These are phyloP conservation scores for Pythium sp. DNA, from an alignment of 352 stramenopile genomes.

Conservation along the genomic window DNA sequence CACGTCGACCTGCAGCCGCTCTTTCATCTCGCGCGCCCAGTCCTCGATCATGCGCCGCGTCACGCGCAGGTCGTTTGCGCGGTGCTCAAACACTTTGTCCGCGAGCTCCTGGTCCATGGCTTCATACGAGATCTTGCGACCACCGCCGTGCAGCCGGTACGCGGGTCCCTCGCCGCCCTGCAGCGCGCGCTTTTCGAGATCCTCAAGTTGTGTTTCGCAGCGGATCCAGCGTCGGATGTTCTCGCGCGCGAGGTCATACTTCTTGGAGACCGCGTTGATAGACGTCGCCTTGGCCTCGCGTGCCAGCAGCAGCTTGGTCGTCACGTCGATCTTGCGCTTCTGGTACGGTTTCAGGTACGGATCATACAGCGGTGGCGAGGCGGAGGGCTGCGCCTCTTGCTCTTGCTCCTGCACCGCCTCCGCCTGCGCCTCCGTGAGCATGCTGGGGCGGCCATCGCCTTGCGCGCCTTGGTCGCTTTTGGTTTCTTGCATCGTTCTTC, in stretches of 20 bases:
- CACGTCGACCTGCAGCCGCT: neutral
- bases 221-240: conserved; percentile 17
- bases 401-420: too few relatives aligned
- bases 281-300: conserved; percentile 13
- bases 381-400: too few relatives aligned
- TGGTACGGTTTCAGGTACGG: neutral
- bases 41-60: conserved; percentile 11
- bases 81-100: conserved; percentile 10
- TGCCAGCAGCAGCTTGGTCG: conserved; percentile 12
- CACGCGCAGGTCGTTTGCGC: conserved; percentile 1
- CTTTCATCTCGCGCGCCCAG: conserved; percentile 15
- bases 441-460: too few relatives aligned
- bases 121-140: conserved; percentile 9
- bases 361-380: neutral
- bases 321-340: conserved; percentile 17
- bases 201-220: conserved; percentile 9
- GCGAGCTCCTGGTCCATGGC: conserved; percentile 14
- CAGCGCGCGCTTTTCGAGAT: neutral
- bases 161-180: neutral
- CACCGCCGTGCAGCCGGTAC: conserved; percentile 12
- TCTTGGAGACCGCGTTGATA: conserved; percentile 13
- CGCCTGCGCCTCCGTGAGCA: too few relatives aligned
- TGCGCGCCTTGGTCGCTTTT: too few relatives aligned
- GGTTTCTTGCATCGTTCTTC: too few relatives aligned
- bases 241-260: conserved; percentile 14